A percentile compares a stretch with the other conserved stretches of the same genome.
phyloP scores from a whole-genome alignment of 768 basidiomycete species.

The Crepidotus variabilis region DNA sequence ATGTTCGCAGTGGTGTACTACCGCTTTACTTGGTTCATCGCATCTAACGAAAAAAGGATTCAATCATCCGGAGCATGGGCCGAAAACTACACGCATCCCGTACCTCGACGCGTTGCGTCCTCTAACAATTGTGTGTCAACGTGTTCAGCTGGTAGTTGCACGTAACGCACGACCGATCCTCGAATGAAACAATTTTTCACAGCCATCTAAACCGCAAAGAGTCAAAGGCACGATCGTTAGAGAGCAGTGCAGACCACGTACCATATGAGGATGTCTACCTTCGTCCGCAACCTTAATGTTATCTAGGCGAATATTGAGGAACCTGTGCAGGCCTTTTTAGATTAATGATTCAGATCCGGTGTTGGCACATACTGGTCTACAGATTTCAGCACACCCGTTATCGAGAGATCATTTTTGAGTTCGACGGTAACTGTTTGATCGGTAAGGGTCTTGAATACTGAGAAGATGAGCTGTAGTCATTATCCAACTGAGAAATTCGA shows the following conservation, averaged over 20 bases:
- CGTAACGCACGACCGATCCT: constrained; percentile 97
- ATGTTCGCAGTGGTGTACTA: constrained; percentile 6
- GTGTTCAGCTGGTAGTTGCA: constrained; percentile 86
- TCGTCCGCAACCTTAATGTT: constrained; percentile 91
- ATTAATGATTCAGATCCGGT: constrained; percentile 1
- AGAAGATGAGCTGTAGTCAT: constrained; percentile 76
- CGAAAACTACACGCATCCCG: constrained; percentile 11
- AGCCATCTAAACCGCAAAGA: constrained; percentile 70
- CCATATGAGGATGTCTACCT: constrained; percentile 96
- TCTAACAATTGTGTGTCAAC: constrained; percentile 95
- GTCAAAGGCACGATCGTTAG: background rate
- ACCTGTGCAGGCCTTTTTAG: constrained; percentile 40
- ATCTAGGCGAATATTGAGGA: constrained; percentile 94
- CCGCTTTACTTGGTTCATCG: constrained; percentile 39
- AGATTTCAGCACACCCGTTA: constrained; percentile 92
- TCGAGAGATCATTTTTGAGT: constrained; percentile 97
- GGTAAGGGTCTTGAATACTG: constrained; percentile 98
- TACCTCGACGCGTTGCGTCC: constrained; percentile 95
- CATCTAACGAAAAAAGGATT: constrained; percentile 31
- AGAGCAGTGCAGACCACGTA: constrained; percentile 27
- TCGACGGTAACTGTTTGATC: constrained; percentile 97
- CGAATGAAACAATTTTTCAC: constrained; percentile 99
- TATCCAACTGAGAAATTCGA: constrained; percentile 1
- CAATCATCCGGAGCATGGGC: constrained; percentile 2
- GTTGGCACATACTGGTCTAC: constrained; percentile 75